These are phyloP conservation scores for Esteya vermicola DNA, from an alignment of 2,329 filamentous ascomycete genomes.

Conservation along the genomic window DNA sequence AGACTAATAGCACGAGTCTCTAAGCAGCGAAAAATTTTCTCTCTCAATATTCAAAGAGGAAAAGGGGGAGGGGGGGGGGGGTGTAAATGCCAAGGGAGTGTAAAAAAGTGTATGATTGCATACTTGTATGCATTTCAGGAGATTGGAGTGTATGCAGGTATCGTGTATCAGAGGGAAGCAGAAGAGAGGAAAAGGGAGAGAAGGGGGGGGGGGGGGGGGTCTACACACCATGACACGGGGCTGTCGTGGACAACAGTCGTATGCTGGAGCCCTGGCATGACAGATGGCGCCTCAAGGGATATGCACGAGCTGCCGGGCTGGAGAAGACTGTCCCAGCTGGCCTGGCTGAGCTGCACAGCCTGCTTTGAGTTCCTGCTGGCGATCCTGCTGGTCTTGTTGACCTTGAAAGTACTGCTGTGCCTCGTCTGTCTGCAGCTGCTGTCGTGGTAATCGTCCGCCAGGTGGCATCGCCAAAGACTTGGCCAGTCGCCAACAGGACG, in stretches of 20 bases:
- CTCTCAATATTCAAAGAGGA: too few species aligned
- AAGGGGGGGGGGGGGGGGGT: not conserved
- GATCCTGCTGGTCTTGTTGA: too few species aligned
- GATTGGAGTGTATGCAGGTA: too few species aligned
- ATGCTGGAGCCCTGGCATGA: slow-evolving; percentile 4
- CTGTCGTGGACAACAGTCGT: slow-evolving; percentile 8
- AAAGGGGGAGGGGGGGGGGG: too few species aligned
- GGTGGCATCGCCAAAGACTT: not conserved
- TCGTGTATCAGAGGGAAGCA: not conserved
- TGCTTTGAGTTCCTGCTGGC: too few species aligned
- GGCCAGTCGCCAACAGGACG: slow-evolving; percentile 6
- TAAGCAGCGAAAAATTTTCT: too few species aligned
- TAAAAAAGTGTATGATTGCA: too few species aligned
- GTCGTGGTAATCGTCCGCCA: not conserved
- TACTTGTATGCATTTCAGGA: too few species aligned
- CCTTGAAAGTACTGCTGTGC: too few species aligned
- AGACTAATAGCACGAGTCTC: too few species aligned
- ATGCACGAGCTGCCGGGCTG: not conserved
- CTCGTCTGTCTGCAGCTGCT: not conserved
- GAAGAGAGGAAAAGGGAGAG: not conserved
- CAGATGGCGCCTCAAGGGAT: not conserved
- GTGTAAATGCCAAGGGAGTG: too few species aligned
- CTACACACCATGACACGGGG: slow-evolving; percentile 7
- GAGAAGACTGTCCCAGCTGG: not conserved
- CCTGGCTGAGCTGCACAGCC: not conserved